Percentiles rank a stretch among this genome's conserved stretches.
phyloP scores from a whole-genome alignment of 2,329 filamentous ascomycete genomes.

The Diaporthe citrichinensis region DNA sequence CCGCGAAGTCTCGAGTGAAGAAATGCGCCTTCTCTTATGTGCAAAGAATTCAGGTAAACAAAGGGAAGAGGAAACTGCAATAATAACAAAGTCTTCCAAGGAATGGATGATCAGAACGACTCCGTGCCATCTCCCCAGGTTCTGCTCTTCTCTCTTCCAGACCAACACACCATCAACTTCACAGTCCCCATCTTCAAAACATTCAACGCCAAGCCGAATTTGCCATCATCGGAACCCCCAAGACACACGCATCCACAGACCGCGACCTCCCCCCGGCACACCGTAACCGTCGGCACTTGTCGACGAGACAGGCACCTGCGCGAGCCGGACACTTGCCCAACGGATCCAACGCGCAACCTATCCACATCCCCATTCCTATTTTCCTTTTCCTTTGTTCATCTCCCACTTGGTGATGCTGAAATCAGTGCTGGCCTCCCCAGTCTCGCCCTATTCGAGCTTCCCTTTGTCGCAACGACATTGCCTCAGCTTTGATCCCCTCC shows the following conservation, averaged over 20 bases:
- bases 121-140: slow-evolving; percentile 5
- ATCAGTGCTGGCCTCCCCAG: background rate
- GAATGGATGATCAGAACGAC: background rate
- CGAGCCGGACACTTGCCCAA: slow-evolving; percentile 23
- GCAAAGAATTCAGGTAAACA: slow-evolving; percentile 5
- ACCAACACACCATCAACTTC: slow-evolving; percentile 10
- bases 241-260: background rate
- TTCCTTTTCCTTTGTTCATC: slow-evolving; percentile 1
- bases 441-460: background rate
- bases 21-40: slow-evolving; percentile 12
- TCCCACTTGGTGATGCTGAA: slow-evolving; percentile 19
- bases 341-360: slow-evolving; percentile 1
- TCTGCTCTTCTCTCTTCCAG: slow-evolving; percentile 16
- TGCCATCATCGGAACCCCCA: slow-evolving; percentile 9
- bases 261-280: slow-evolving; percentile 2
- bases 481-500: slow-evolving; percentile 19
- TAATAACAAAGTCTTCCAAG: slow-evolving; percentile 25
- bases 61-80: slow-evolving; percentile 20
- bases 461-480: slow-evolving; percentile 5
- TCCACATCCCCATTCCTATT: background rate
- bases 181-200: slow-evolving; percentile 15
- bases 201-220: slow-evolving; percentile 11
- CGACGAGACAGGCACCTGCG: slow-evolving; percentile 7
- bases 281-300: slow-evolving; percentile 12
- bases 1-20: background rate